These are phyloP conservation scores for Microdochium trichocladiopsis DNA, from an alignment of 2,329 filamentous ascomycete genomes.

Conservation along the genomic window DNA sequence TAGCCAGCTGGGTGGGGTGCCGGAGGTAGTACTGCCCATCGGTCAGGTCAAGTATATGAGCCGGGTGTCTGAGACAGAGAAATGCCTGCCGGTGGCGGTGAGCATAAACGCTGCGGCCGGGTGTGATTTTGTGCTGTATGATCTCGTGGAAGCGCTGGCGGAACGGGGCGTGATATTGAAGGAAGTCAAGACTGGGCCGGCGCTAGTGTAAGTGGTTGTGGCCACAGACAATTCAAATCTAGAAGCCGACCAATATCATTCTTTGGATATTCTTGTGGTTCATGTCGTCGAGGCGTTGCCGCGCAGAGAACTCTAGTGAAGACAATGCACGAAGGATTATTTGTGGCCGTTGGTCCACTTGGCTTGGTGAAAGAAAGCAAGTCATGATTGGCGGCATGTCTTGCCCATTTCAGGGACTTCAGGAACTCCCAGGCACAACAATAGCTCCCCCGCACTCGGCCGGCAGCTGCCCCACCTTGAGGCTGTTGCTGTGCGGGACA, in stretches of 20 bases:
- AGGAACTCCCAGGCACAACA: neutral
- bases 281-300: too few relatives aligned
- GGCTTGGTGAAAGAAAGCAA: too few relatives aligned
- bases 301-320: too few relatives aligned
- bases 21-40: constrained; percentile 4
- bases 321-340: too few relatives aligned
- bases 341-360: too few relatives aligned
- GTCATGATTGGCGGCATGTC: too few relatives aligned
- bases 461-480: neutral
- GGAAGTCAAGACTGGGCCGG: constrained; percentile 25
- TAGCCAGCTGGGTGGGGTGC: constrained; percentile 1
- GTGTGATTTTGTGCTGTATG: constrained; percentile 32
- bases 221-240: constrained; percentile 1
- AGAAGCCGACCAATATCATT: neutral
- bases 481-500: neutral
- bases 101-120: constrained; percentile 32
- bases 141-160: constrained; percentile 30
- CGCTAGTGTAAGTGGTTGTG: constrained; percentile 7
- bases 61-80: constrained; percentile 27
- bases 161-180: constrained; percentile 25
- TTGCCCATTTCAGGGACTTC: too few relatives aligned
- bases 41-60: constrained; percentile 4
- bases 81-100: constrained; percentile 33
- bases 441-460: neutral
- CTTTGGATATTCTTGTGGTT: too few relatives aligned